These are phyloP conservation scores for Dioscorea cayenensis DNA, from an alignment of 116 monocot species.

Conservation along the genomic window DNA sequence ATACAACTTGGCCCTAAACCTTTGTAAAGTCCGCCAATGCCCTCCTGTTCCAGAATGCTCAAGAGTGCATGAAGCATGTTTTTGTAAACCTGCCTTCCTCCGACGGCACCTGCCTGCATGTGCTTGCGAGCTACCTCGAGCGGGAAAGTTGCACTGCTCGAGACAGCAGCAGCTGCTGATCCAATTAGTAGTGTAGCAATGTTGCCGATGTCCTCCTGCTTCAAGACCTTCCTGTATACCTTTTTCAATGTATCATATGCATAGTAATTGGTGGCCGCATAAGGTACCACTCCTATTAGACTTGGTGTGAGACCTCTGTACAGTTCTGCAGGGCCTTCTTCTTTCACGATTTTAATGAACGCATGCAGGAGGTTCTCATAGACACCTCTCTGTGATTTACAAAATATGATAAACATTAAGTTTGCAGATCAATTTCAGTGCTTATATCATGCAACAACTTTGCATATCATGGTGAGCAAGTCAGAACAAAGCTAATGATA, in stretches of 20 bases:
- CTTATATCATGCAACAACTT: no score
- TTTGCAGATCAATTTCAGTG: no score
- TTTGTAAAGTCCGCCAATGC: conserved; percentile 76
- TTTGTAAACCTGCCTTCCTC: conserved; percentile 82
- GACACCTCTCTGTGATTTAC: conserved; percentile 51
- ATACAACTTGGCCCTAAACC: conserved; percentile 94
- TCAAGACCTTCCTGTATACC: conserved; percentile 60
- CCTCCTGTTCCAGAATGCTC: conserved; percentile 81
- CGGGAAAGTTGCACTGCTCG: conserved; percentile 85
- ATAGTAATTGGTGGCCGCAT: conserved; percentile 89
- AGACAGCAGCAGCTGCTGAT: conserved; percentile 89
- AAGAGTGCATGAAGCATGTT: conserved; percentile 86
- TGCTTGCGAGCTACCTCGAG: conserved; percentile 97
- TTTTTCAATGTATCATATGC: conserved; percentile 75
- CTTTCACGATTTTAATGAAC: conserved; percentile 74
- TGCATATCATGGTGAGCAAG: no score
- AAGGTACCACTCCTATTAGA: conserved; percentile 88
- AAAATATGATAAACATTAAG: no score
- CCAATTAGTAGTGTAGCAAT: conserved; percentile 84
- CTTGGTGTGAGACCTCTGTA: conserved; percentile 95
- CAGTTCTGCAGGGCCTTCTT: conserved; percentile 92
- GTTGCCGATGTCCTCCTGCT: conserved; percentile 61
- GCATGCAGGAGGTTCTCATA: conserved; percentile 82
- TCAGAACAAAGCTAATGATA: no score
- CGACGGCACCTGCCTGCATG: conserved; percentile 95